Percentiles rank a stretch among this genome's conserved stretches.
These are phyloP conservation scores for Aspergillus eucalypticola DNA, from an alignment of 2,329 filamentous ascomycete genomes.

Conservation along the genomic window DNA sequence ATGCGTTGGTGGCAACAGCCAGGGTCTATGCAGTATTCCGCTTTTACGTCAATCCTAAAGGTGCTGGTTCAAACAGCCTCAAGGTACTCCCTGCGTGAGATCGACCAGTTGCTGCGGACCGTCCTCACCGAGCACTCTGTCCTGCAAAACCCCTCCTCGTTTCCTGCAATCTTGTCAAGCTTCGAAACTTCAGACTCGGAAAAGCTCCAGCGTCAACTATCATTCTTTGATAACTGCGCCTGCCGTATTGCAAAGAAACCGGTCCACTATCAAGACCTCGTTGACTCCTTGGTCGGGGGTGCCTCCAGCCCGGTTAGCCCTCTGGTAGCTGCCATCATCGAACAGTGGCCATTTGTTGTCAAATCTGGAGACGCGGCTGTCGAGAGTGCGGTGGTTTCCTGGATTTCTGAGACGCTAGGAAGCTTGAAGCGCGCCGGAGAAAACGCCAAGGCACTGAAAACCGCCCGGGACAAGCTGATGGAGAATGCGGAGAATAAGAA, in stretches of 20 bases:
- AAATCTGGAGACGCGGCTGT: conserved; percentile 51
- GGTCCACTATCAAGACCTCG: conserved; percentile 71
- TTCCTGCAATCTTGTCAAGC: conserved; percentile 42
- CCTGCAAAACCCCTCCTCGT: conserved; percentile 36
- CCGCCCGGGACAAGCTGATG: conserved; percentile 48
- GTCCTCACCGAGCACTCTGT: conserved; percentile 42
- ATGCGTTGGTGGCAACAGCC: conserved; percentile 86
- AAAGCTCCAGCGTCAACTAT: conserved; percentile 49
- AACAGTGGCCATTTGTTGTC: conserved; percentile 73
- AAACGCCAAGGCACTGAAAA: conserved; percentile 48
- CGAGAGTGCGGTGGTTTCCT: conserved; percentile 53
- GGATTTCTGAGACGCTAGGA: conserved; percentile 61
- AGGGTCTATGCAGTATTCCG: conserved; percentile 44
- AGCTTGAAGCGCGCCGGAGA: conserved; percentile 57
- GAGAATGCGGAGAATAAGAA: conserved; percentile 43
- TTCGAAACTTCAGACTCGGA: conserved; percentile 36
- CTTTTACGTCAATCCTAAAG: conserved; percentile 45
- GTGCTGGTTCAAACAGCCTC: conserved; percentile 35
- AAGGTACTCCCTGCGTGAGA: conserved; percentile 34
- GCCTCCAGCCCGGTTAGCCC: conserved; percentile 56
- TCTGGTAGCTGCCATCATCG: conserved; percentile 67
- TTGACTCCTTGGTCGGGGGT: conserved; percentile 41
- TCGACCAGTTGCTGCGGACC: conserved; percentile 36
- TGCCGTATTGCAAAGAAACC: conserved; percentile 73
- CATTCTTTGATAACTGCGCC: conserved; percentile 83